A percentile compares a stretch with the other conserved stretches of the same genome.
Evolutionary conservation across 1,139 yeast species (phyloP).

Genomic region (Yamadazyma epiphylla): DNA sequence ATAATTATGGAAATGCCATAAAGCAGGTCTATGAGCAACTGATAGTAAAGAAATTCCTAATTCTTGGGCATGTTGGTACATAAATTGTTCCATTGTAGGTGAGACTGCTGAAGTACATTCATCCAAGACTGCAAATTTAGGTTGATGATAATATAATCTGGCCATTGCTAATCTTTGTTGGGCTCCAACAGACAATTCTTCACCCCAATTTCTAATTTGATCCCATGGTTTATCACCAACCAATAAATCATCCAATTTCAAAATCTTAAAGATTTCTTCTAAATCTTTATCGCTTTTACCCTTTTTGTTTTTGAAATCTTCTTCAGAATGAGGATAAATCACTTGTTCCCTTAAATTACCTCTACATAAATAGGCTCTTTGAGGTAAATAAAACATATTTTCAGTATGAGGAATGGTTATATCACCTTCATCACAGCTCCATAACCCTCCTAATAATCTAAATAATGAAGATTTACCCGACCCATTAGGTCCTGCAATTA

Average conservation of each 20-base stretch:
- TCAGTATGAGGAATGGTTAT: constrained; percentile 64
- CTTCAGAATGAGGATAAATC: constrained; percentile 74
- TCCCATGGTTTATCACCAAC: constrained; percentile 50
- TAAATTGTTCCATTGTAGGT: constrained; percentile 84
- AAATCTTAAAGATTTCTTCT: constrained; percentile 53
- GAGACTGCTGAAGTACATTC: constrained; percentile 95
- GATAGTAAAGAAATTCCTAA: constrained; percentile 81
- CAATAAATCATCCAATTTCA: constrained; percentile 57
- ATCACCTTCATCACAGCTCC: constrained; percentile 74
- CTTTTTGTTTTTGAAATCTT: constrained; percentile 45
- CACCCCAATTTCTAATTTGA: constrained; percentile 77
- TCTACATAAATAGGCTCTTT: constrained; percentile 77
- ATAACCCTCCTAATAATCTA: constrained; percentile 85
- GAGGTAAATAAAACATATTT: constrained; percentile 87
- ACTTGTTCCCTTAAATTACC: constrained; percentile 82
- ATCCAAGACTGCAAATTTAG: constrained; percentile 90
- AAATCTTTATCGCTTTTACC: constrained; percentile 60
- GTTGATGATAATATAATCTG: constrained; percentile 82
- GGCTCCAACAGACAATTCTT: constrained; percentile 84
- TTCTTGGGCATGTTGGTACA: constrained; percentile 80
- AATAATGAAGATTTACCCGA: constrained; percentile 92
- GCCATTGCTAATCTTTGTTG: constrained; percentile 96
- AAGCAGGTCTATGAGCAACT: constrained; percentile 87
- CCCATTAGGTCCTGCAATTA: constrained; percentile 94
- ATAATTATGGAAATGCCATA: constrained; percentile 89